Base-by-base conservation (phyloP, 176 grass and related monocot species). In the Triticum aestivum region DNA sequence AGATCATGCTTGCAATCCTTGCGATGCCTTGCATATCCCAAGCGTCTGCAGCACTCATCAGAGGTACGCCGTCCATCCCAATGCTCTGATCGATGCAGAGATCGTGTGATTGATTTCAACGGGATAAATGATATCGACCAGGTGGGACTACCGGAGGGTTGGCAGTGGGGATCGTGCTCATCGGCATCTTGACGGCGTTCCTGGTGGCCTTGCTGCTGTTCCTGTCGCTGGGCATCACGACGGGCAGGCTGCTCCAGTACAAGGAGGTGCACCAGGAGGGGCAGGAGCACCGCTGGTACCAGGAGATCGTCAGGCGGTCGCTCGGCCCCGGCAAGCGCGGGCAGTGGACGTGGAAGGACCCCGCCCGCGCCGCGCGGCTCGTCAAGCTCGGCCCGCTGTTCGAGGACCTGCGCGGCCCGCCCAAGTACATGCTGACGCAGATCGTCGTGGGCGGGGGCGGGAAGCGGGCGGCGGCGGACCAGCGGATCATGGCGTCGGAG, bases 401-500 rank as follows among this genome's bases (percentile, higher is more conserved):
- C 75, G 92, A 98, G 82, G 94, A 98, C 81, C 90, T 98, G 51
- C 90, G 97, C 23, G 97, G 97, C 13, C 92, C 92, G 29, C 91
- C 93, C 18, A 98, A 92, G 87, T 92, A 93, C 84, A 95, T 90
- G 91, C 65, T 92, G 14, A 86, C 91, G 33, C 95, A 92, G 89
- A 92, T 94, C 37, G 70, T 79, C 1, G 62, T 85, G 20, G 82
- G 56, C 21, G 52, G 81, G 6, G 82, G 49, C 73, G 30, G 71
- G 45, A 78, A 82, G 69, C 92, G 77, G 69, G 79, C 41, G 84
- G 72, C 61, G 73, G 75, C n/a, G 24, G 54, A 20, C 78, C 88
- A 95, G 66, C 89, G 72, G 82, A 90, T 87, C 78, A 93, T 95
- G 18, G 93, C 86, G 76, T 93, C 95, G 18, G 91, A 93, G 72